A percentile compares a stretch with the other conserved stretches of the same genome.
phyloP scores from a whole-genome alignment of 139 green algal species.

The Coccomyxa sp. region DNA sequence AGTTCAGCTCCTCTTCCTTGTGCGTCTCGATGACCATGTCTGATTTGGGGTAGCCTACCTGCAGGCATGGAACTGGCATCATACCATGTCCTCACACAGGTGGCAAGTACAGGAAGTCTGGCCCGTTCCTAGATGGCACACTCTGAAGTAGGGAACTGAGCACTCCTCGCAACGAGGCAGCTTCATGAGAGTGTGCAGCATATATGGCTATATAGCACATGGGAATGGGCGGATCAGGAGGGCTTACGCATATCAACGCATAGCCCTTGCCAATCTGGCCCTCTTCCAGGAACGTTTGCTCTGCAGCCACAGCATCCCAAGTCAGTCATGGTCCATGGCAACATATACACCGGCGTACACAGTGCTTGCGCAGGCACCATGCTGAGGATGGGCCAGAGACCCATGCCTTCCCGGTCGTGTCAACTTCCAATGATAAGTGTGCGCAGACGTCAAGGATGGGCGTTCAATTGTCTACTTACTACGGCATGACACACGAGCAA shows the following conservation, averaged over 20 bases:
- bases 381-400: no score
- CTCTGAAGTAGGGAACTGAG: background rate
- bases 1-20: conserved; percentile 57
- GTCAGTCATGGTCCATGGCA: no score
- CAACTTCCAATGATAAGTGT: no score
- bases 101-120: background rate
- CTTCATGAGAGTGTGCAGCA: background rate
- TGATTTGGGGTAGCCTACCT: conserved; percentile 72
- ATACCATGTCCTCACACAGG: background rate
- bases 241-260: conserved; percentile 67
- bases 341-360: no score
- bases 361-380: no score
- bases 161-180: background rate
- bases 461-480: no score
- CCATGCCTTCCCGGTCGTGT: no score
- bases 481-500: no score
- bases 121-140: background rate
- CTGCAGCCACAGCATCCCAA: no score
- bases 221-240: background rate
- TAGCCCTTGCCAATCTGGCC: conserved; percentile 79
- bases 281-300: conserved; percentile 84
- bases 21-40: conserved; percentile 77
- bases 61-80: background rate
- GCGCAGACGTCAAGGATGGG: no score
- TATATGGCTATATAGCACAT: background rate